These are phyloP conservation scores for Allodekkera sacchari DNA, from an alignment of 805 yeast genomes.

Conservation along the genomic window DNA sequence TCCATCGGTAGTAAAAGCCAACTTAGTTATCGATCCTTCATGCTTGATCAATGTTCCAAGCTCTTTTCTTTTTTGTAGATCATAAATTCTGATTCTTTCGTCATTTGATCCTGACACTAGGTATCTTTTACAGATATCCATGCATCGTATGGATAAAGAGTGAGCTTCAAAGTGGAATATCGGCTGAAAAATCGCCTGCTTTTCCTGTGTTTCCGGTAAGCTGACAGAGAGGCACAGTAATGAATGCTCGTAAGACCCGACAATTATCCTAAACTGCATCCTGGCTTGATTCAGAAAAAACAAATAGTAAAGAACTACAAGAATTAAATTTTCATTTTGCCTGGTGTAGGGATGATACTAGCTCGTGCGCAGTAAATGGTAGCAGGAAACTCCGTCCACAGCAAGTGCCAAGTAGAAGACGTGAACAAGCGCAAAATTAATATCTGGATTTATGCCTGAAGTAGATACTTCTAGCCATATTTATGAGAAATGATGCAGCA, in stretches of 20 bases:
- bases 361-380: no score
- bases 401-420: no score
- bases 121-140: constrained; percentile 77
- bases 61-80: constrained; percentile 87
- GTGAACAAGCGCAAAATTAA: no score
- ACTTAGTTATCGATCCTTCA: constrained; percentile 73
- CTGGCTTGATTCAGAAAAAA: no score
- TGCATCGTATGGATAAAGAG: constrained; percentile 73
- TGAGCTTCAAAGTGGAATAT: constrained; percentile 96
- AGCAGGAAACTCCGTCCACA: no score
- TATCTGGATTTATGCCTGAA: no score
- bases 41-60: constrained; percentile 86
- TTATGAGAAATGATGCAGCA: no score
- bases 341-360: no score
- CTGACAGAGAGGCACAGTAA: constrained; percentile 73
- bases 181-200: constrained; percentile 72
- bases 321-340: no score
- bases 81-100: constrained; percentile 91
- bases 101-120: constrained; percentile 93
- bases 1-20: constrained; percentile 58
- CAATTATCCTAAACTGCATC: constrained; percentile 66
- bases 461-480: no score
- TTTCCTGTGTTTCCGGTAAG: constrained; percentile 31
- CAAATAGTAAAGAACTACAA: no score
- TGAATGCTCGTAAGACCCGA: constrained; percentile 95